Base-by-base conservation (phyloP, 352 stramenopile species). In the Phytophthora boehmeriae region DNA sequence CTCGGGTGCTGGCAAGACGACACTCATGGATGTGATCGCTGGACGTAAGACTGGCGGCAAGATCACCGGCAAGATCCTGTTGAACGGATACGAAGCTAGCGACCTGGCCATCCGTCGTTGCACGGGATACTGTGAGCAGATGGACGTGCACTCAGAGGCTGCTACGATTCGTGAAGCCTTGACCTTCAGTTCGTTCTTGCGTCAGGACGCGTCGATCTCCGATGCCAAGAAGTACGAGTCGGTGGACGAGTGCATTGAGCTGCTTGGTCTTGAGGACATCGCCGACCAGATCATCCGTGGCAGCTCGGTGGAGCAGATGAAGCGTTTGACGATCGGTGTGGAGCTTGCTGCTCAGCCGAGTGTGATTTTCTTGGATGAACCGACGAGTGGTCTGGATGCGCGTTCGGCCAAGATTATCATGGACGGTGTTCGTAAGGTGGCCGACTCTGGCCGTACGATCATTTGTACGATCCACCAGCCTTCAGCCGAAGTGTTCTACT, bases 401-500 rank as follows among this genome's bases (percentile, higher is more conserved):
- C 38, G 38, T 22, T 44, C 38, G 16, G 38, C 38, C 38, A 44
- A 44, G 38, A 44, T 44, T 22, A 44, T 44, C 16, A 44, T 44
- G 38, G 38, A 44, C 14, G 38, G 38, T 22, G 38, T 44, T 22
- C 38, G 38, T 17, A 44, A 44, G 14, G 38, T 44, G 38, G 38
- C 38, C 14, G n/a, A 44, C 16, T 44, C 38, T 17, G 42, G 42
- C 16, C 42, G 42, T 17, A 48, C 42, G 42, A 48, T 96, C n/a
- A 62, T 95, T 0, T 93, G 89, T 30, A 95, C 85, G 20, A 97
- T 97, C 64, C 89, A 97, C 64, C 89, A 97, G 68, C 89, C 89
- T 13, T 76, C 72, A 9, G 78, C 75, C 5, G 75, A 92, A 45
- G 76, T 95, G 4, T 93, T 95, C 23, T 75, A 80, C 16, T 77